Base-by-base conservation (phyloP, 768 basidiomycete species). In the Rubroboletus pulcherrimus region DNA sequence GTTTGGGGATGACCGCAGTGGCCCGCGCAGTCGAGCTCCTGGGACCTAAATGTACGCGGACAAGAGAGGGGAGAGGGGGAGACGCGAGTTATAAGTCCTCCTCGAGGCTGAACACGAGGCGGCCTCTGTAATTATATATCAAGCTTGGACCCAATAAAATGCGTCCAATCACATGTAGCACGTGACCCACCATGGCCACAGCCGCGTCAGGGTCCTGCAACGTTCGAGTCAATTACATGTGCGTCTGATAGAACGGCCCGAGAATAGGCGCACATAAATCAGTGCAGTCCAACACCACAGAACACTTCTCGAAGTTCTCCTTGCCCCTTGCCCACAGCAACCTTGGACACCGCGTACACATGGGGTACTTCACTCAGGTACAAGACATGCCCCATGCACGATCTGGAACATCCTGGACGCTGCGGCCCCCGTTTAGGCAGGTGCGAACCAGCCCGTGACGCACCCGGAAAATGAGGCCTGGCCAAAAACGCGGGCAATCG, bases 71-170 rank as follows among this genome's bases (percentile, higher is more conserved):
- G 29, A 21, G 29, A 14, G 33, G 11, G 37, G 50, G 24, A 29
- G 43, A 53, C 42, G 59, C 42, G 52, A 45, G 53, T 29, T 65
- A 60, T 68, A 65, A 56, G 54, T 42, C 19, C 6, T 24, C 64
- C 68, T 66, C 59, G 64, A 68, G 68, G 69, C 61, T 2, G 0
- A 45, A 53, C 68, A 69, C 61, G 68, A 69, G 68, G 68, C 61
- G 21, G 47, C 7, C 15, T 33, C 45, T 44, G 49, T 48, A 59
- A 57, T 60, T 57, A 50, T 51, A 55, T 55, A 50, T 34, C 35
- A 39, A 52, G 21, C n/a, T 26, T 9, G n/a, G 10, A 52, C 34
- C 61, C 66, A 55, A 66, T 49, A 56, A 53, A 47, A 21, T 11
- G 43, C 33, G 9, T 0, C 68, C 68, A 69, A 69, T 69, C 63